Base-by-base conservation (phyloP, 1,284 basidiomycete species). In the Pseudozyma sp. region DNA sequence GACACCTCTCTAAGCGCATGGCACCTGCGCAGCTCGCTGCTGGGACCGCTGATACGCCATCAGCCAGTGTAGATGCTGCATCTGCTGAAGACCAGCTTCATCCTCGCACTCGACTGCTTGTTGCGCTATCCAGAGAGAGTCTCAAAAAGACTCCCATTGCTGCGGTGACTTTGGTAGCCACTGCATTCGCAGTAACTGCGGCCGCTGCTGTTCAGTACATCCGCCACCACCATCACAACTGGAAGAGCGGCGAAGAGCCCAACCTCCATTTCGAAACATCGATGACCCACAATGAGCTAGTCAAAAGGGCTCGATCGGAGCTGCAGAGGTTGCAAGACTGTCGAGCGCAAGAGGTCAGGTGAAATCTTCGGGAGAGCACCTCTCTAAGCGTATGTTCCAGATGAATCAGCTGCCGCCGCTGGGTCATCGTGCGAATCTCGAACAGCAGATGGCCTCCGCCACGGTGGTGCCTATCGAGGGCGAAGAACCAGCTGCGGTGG, bases 361-460 rank as follows among this genome's bases (percentile, higher is more conserved):
- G 13, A 1, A 10, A 7, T n/a, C 24, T 14, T 35, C 33, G 7
- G 11, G 6, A 5, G 19, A 34, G 11, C 40, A 13, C 11, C 40
- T 53, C 13, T 33, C 51, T 31, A 53, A 53, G 11, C 51, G 51
- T 3, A 44, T 43, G 51, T 24, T 53, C 17, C 51, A 53, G 10
- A 44, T 44, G 51, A 29, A 2, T 17, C 19, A 39, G 11, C 7
- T 40, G 13, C 7, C 8, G 5, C 35, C 37, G n/a, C 9, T 11
- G 47, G 17, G 10, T 37, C 24, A 49, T 49, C 11, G 17, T 4
- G 39, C 14, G 4, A 30, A 17, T 13, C 31, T 2, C 6, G n/a
- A 43, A 24, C n/a, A 16, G 1, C 9, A 5, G 31, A 40, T 14
- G 7, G 50, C 31, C 14, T 31, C 40, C 7, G 29, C 51, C 6